phyloP scores from a whole-genome alignment of 257 asterid species.

The Fraxinus cuspidata region DNA sequence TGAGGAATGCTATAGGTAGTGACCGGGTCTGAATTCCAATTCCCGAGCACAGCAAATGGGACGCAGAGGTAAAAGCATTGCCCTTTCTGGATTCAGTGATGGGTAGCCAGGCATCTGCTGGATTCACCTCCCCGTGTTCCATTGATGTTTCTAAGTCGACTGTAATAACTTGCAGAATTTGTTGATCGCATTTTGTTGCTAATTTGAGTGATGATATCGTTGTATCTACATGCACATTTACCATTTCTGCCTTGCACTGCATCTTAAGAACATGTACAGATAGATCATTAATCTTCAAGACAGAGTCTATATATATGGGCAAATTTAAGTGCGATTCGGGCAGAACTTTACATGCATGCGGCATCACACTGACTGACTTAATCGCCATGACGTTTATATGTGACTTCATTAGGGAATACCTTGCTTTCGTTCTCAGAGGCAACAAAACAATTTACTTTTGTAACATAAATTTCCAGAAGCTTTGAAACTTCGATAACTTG shows the following conservation, averaged over 20 bases:
- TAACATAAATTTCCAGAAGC: neutral
- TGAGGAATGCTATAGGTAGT: slow-evolving; percentile 74
- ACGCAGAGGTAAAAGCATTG: slow-evolving; percentile 35
- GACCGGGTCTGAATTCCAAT: slow-evolving; percentile 55
- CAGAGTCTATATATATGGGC: neutral
- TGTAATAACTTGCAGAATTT: neutral
- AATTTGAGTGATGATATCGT: slow-evolving; percentile 32
- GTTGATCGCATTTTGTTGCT: slow-evolving; percentile 23
- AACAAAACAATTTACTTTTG: neutral
- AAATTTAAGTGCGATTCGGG: neutral
- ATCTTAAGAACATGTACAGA: neutral
- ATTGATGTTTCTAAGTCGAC: neutral
- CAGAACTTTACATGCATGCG: neutral
- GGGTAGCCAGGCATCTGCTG: slow-evolving; percentile 42
- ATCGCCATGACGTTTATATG: neutral
- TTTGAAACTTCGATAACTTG: neutral
- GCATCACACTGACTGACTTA: neutral
- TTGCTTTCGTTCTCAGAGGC: neutral
- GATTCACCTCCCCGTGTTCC: neutral
- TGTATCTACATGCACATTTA: slow-evolving; percentile 7
- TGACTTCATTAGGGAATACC: neutral
- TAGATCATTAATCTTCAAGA: neutral
- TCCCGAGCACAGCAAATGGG: slow-evolving; percentile 53
- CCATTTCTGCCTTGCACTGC: slow-evolving; percentile 23
- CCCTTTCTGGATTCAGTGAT: slow-evolving; percentile 65